These are phyloP conservation scores for Eragrostis nindensis DNA, from an alignment of 176 grass and related monocot genomes.

Conservation along the genomic window DNA sequence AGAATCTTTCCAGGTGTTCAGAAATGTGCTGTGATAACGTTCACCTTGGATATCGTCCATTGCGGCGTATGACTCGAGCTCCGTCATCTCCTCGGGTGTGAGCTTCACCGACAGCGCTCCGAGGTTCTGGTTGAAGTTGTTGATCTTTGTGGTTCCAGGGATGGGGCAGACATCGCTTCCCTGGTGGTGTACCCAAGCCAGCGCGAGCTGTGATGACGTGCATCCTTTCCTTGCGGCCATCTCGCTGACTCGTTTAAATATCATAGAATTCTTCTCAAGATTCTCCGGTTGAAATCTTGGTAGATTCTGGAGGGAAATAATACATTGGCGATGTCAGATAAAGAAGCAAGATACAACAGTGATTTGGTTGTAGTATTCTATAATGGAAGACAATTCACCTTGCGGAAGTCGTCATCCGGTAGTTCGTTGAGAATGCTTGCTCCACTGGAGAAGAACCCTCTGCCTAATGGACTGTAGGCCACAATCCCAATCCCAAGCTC, in stretches of 20 bases:
- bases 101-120: constrained; percentile 48
- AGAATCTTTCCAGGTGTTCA: constrained; percentile 39
- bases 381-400: too few species aligned
- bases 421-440: neutral
- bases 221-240: constrained; percentile 62
- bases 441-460: neutral
- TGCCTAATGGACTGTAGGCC: neutral
- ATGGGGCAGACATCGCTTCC: constrained; percentile 63
- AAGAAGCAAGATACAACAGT: too few species aligned
- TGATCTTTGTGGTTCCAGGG: constrained; percentile 60
- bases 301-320: too few species aligned
- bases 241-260: constrained; percentile 44
- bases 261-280: constrained; percentile 41
- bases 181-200: constrained; percentile 63
- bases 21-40: neutral
- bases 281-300: constrained; percentile 61
- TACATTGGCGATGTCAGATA: too few species aligned
- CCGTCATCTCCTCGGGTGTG: constrained; percentile 47
- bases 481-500: neutral
- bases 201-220: constrained; percentile 52
- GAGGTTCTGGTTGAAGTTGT: constrained; percentile 63
- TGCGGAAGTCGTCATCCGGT: neutral
- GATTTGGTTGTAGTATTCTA: too few species aligned
- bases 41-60: constrained; percentile 32
- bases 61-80: constrained; percentile 47